A percentile compares a stretch with the other conserved stretches of the same genome.
Evolutionary conservation across 176 grass and related monocot species (phyloP).

Genomic region (Typha latifolia): DNA sequence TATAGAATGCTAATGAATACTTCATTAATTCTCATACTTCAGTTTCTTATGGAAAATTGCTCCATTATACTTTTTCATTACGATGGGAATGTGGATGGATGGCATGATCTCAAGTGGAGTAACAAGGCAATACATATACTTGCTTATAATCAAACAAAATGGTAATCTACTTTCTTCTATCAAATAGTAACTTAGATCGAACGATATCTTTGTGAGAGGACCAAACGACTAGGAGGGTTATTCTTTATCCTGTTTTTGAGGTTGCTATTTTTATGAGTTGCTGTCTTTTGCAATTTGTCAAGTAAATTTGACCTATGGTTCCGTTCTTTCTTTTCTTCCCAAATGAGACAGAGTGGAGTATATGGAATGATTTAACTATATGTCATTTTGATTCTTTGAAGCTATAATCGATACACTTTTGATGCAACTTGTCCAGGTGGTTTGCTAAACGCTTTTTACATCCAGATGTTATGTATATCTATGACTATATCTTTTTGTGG

Average conservation of each 20-base stretch:
- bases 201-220: not conserved
- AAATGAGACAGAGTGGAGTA: not conserved
- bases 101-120: slow-evolving; percentile 75
- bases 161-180: slow-evolving; percentile 31
- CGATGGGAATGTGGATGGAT: slow-evolving; percentile 88
- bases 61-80: slow-evolving; percentile 96
- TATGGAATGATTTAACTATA: not conserved
- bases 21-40: slow-evolving; percentile 20
- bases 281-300: not conserved
- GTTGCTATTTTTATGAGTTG: not conserved
- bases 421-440: slow-evolving; percentile 48
- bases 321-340: not conserved
- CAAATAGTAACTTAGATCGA: not conserved
- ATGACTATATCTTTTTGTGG: slow-evolving; percentile 91
- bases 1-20: not conserved
- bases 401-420: not conserved
- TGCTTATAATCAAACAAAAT: slow-evolving; percentile 92
- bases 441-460: slow-evolving; percentile 97
- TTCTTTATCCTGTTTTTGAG: not conserved
- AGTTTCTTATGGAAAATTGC: slow-evolving; percentile 79
- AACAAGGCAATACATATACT: slow-evolving; percentile 74
- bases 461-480: slow-evolving; percentile 66
- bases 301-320: not conserved
- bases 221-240: not conserved
- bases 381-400: not conserved